Conservation (phyloP, 352 stramenopile genomes). For the Phytophthora idaei region DNA sequence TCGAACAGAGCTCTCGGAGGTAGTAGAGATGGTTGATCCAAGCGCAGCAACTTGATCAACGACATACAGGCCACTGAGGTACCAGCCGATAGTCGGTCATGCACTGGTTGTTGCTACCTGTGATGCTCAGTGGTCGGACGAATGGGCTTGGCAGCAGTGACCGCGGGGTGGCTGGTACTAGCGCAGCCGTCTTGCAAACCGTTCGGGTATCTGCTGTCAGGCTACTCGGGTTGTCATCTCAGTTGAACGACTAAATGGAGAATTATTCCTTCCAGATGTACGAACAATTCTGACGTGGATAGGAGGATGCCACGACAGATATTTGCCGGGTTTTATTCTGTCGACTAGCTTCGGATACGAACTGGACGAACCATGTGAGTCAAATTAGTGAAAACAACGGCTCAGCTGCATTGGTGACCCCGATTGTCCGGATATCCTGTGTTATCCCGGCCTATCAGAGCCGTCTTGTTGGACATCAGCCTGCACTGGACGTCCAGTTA, state of each 20-base stretch:
- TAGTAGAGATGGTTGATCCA: too few relatives aligned
- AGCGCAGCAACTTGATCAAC: too few relatives aligned
- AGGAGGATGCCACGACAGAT: conserved; percentile 45
- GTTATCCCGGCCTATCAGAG: conserved; percentile 83
- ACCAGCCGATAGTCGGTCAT: too few relatives aligned
- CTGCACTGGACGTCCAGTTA: conserved; percentile 56
- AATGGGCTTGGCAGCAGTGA: too few relatives aligned
- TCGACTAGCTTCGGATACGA: conserved; percentile 72
- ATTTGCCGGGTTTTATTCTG: conserved; percentile 67
- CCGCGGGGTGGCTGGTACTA: too few relatives aligned
- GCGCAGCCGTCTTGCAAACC: too few relatives aligned
- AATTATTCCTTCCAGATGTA: conserved; percentile 56
- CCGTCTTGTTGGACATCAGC: conserved; percentile 76
- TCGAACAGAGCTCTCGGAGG: too few relatives aligned
- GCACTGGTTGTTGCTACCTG: too few relatives aligned
- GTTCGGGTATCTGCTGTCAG: conserved; percentile 6
- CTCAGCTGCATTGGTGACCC: conserved; percentile 17
- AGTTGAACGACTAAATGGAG: conserved; percentile 39
- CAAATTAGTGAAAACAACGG: conserved; percentile 6
- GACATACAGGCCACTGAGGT: too few relatives aligned
- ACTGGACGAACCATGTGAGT: conserved; percentile 38
- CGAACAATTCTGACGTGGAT: conserved; percentile 46
- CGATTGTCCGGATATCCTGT: conserved; percentile 63
- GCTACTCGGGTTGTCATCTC: conserved; percentile 30
- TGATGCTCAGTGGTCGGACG: too few relatives aligned